Conservation (phyloP, 345 rosid genomes). For the Cardiospermum halicacabum region DNA sequence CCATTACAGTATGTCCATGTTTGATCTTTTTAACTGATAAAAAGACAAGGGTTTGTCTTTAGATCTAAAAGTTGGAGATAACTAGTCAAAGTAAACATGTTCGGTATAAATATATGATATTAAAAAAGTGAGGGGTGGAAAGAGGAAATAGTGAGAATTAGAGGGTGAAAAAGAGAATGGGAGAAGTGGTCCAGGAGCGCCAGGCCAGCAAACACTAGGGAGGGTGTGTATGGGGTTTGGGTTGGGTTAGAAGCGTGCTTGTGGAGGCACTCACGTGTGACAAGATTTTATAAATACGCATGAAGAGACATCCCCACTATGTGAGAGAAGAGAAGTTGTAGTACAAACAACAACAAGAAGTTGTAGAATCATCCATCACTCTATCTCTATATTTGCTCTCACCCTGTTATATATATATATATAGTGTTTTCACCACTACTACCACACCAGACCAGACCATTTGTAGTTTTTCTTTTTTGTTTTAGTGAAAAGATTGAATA, state of each 20-base stretch:
- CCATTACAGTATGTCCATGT: conserved; percentile 44
- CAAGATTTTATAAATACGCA: conserved; percentile 40
- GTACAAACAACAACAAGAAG: conserved; percentile 15
- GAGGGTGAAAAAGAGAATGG: neutral
- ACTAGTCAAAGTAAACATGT: too few relatives aligned
- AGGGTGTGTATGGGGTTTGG: conserved; percentile 32
- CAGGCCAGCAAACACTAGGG: conserved; percentile 36
- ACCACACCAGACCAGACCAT: too few relatives aligned
- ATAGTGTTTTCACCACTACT: too few relatives aligned
- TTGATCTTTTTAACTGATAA: conserved; percentile 14
- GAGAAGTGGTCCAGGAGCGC: conserved; percentile 51
- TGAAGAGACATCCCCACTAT: conserved; percentile 7
- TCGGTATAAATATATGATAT: neutral
- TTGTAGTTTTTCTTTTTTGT: conserved; percentile 17
- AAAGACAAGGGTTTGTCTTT: conserved; percentile 31
- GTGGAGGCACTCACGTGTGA: conserved; percentile 54
- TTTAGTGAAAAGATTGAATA: neutral
- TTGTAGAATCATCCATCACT: too few relatives aligned
- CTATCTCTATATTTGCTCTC: too few relatives aligned
- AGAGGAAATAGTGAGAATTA: neutral
- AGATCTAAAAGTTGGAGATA: conserved; percentile 7
- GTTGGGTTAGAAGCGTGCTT: conserved; percentile 41
- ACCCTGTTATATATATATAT: too few relatives aligned
- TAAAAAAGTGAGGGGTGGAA: neutral
- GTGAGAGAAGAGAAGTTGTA: neutral